Evolutionary conservation across 306 rosid species (phyloP), one percentile per base, ranked within the genome.

Genomic region (Quercus gilva): DNA sequence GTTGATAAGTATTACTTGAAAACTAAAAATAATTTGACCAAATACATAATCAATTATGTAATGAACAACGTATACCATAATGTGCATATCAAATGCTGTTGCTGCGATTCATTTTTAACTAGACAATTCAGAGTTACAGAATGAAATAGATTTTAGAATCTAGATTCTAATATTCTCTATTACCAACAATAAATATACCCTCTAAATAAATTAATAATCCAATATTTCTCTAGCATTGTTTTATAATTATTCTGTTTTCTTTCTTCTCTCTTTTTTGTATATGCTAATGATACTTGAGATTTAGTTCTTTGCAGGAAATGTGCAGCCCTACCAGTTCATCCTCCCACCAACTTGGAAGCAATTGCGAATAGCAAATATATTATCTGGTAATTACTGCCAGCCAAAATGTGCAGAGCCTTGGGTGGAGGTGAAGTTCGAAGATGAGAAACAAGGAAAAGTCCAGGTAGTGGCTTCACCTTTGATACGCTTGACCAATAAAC

Each of bases 361-460:
- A 77, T 67, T 81, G 6, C 94, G 98, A 0, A 85, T 95, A 23
- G 98, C 99, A 18, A 95, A 95, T 90, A 95, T 95, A 73, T 78
- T 95, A 79, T 95, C 98, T n/a, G 99, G 99, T 61, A 95, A 95
- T 82, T 95, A 95, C 87, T 95, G 99, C 79, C 98, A 95, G 80
- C 99, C 99, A 33, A 95, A 92, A 80, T 95, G 99, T 82, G 99
- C 98, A 58, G 99, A 95, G 89, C 99, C 99, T 1, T 95, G 98
- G 99, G 93, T 95, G 15, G 99, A 92, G 87, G 99, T 95, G 21
- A 92, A 92, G 78, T 95, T 95, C 78, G 99, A 95, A 83, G 97
- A 95, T 81, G 98, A 91, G 33, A 92, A 86, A 19, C 99, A 92
- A 74, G 99, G 99, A 25, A 95, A 90, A 85, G 74, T 95, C 80